Evolutionary conservation across 1,284 basidiomycete species (phyloP).

Genomic region (Clitocybe nebularis): DNA sequence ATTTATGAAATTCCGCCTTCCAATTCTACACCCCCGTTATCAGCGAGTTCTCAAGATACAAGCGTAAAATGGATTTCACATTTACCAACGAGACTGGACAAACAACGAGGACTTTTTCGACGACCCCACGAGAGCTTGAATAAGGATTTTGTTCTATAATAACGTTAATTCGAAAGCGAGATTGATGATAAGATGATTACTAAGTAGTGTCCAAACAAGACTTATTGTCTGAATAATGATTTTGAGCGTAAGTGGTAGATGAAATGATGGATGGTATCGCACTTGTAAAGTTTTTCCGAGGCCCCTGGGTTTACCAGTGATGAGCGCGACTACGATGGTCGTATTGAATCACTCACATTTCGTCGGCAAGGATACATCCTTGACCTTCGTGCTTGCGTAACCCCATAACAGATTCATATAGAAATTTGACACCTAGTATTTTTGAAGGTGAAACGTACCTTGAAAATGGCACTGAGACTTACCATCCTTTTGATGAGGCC

Average conservation of each 20-base stretch:
- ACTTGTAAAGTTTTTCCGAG: conserved; percentile 91
- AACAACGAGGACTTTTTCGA: conserved; percentile 85
- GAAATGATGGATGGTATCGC: conserved; percentile 5
- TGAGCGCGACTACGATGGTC: conserved; percentile 14
- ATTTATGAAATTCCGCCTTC: conserved; percentile 94
- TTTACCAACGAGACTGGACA: conserved; percentile 92
- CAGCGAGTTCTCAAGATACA: conserved; percentile 5
- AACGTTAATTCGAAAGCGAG: not conserved
- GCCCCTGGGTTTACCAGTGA: conserved; percentile 60
- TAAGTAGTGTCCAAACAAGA: conserved; percentile 85
- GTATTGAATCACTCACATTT: conserved; percentile 68
- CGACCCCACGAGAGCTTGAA: conserved; percentile 49
- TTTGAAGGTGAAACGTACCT: too few relatives aligned
- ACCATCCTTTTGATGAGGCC: conserved; percentile 93
- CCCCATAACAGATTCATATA: conserved; percentile 97
- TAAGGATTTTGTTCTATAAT: conserved; percentile 81
- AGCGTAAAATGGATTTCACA: conserved; percentile 34
- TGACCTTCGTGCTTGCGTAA: conserved; percentile 83
- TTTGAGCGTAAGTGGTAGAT: not conserved
- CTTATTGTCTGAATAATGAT: conserved; percentile 65
- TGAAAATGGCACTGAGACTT: conserved; percentile 14
- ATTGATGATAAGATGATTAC: conserved; percentile 41
- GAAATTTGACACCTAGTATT: conserved; percentile 70
- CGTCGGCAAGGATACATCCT: conserved; percentile 96
- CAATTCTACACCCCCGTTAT: conserved; percentile 65